These are phyloP conservation scores for Phoma sp. DNA, from an alignment of 2,329 filamentous ascomycete genomes.

Conservation along the genomic window DNA sequence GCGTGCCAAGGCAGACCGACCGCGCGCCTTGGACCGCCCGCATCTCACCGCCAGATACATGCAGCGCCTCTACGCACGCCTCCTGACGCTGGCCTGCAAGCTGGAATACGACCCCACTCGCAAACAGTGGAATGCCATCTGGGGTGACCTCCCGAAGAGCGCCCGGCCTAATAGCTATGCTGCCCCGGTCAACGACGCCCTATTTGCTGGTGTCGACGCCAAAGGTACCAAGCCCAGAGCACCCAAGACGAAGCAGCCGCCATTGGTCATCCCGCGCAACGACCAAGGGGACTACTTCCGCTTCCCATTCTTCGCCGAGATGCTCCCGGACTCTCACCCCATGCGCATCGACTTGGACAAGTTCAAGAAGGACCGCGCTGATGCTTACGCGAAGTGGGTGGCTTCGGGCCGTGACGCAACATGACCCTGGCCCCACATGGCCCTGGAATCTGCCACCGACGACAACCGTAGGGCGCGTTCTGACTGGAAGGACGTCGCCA, in stretches of 20 bases:
- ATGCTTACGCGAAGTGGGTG: slow-evolving; percentile 9
- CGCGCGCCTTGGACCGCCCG: slow-evolving; percentile 32
- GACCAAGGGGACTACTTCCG: slow-evolving; percentile 24
- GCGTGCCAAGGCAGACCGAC: slow-evolving; percentile 35
- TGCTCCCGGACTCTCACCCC: slow-evolving; percentile 27
- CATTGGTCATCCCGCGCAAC: slow-evolving; percentile 21
- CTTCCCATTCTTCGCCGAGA: slow-evolving; percentile 36
- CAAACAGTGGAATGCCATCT: slow-evolving; percentile 36
- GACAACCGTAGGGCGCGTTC: slow-evolving; percentile 22
- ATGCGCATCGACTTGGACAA: slow-evolving; percentile 26
- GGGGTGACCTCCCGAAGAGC: slow-evolving; percentile 29
- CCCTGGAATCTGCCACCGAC: slow-evolving; percentile 19
- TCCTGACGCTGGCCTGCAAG: slow-evolving; percentile 53
- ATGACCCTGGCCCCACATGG: slow-evolving; percentile 8
- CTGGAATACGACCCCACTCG: slow-evolving; percentile 48
- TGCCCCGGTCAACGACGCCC: slow-evolving; percentile 25
- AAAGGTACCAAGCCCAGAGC: slow-evolving; percentile 18
- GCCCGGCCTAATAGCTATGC: slow-evolving; percentile 22
- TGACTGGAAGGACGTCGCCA: neutral
- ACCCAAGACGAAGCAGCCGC: slow-evolving; percentile 6
- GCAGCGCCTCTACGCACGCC: slow-evolving; percentile 53
- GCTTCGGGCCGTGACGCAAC: slow-evolving; percentile 8
- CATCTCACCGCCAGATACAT: slow-evolving; percentile 56
- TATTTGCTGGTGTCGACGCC: slow-evolving; percentile 43
- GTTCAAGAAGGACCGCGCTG: slow-evolving; percentile 29